phyloP scores from a whole-genome alignment of 1,139 yeast species.

The Diutina ranongensis region DNA sequence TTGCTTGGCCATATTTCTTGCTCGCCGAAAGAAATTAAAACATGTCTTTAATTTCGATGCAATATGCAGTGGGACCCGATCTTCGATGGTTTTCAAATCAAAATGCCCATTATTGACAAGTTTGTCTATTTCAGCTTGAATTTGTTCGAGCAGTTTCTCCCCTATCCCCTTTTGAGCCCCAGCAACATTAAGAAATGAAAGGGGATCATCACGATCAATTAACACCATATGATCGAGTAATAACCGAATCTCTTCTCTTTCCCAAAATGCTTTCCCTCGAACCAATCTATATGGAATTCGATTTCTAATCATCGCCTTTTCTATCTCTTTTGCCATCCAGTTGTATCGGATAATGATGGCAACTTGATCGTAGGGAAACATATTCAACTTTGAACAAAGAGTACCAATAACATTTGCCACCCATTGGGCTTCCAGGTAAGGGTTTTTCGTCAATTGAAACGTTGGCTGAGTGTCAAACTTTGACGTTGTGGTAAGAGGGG shows the following conservation, averaged over 20 bases:
- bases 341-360: constrained; percentile 63
- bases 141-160: constrained; percentile 31
- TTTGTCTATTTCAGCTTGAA: constrained; percentile 16
- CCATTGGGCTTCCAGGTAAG: constrained; percentile 40
- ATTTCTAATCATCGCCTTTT: constrained; percentile 41
- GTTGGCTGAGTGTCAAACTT: neutral
- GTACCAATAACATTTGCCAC: constrained; percentile 44
- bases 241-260: constrained; percentile 52
- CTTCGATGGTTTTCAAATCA: neutral
- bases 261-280: constrained; percentile 75
- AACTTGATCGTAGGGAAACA: constrained; percentile 41
- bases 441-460: constrained; percentile 18
- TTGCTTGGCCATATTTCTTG: constrained; percentile 13
- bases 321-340: constrained; percentile 46
- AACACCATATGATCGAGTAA: constrained; percentile 56
- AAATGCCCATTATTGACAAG: neutral
- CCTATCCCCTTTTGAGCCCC: constrained; percentile 63
- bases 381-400: constrained; percentile 17
- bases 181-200: constrained; percentile 48
- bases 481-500: neutral
- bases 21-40: constrained; percentile 19
- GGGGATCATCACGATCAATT: constrained; percentile 46
- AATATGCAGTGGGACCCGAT: constrained; percentile 9
- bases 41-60: constrained; percentile 16
- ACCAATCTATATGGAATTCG: constrained; percentile 56